Evolutionary conservation across 2,329 filamentous ascomycete species (phyloP).

Genomic region (Aureobasidium namibiae): DNA sequence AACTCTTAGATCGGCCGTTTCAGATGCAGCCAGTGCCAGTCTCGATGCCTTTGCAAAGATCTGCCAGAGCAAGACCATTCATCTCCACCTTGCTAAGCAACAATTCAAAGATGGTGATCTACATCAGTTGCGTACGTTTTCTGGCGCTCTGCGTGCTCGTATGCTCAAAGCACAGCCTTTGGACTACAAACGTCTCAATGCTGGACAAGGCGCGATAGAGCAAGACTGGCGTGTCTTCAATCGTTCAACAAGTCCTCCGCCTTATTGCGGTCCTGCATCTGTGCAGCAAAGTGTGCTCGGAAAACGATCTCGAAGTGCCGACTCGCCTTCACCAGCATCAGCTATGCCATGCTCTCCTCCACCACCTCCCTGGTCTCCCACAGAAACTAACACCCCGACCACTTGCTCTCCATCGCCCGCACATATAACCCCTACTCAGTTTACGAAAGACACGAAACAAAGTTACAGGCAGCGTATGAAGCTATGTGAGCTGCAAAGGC

Average conservation of each 20-base stretch:
- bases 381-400: neutral
- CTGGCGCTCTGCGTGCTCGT: neutral
- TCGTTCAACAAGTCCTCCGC: neutral
- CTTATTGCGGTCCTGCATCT: neutral
- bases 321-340: neutral
- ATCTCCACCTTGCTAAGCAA: neutral
- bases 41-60: neutral
- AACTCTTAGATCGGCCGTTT: neutral
- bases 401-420: neutral
- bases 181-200: neutral
- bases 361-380: neutral
- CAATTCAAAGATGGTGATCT: neutral
- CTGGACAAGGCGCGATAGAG: neutral
- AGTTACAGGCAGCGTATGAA: neutral
- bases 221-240: neutral
- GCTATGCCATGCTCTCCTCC: neutral
- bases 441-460: neutral
- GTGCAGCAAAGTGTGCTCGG: neutral
- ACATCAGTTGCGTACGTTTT: neutral
- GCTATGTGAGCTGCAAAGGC: neutral
- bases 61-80: constrained; percentile 1
- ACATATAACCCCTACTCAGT: neutral
- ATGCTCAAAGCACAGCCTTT: neutral
- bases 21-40: neutral
- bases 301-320: neutral